Percentiles rank a stretch among this genome's conserved stretches.
phyloP scores from a whole-genome alignment of 805 yeast species.

The Saturnispora sanitii region DNA sequence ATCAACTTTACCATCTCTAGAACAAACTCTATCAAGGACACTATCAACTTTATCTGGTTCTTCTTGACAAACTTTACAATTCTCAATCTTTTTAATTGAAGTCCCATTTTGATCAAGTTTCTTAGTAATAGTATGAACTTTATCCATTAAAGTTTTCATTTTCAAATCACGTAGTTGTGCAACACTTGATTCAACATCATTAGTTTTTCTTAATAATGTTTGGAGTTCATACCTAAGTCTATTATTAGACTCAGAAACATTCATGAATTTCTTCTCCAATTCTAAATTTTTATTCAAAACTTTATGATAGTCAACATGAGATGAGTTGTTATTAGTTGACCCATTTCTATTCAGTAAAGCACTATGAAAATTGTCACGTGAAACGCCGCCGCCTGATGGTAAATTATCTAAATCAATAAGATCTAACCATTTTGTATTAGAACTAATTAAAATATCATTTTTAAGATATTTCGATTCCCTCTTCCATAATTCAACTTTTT shows the following conservation, averaged over 20 bases:
- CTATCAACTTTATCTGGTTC: not conserved
- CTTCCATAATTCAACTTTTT: slow-evolving; percentile 5
- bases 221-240: slow-evolving; percentile 58
- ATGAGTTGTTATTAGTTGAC: not conserved
- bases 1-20: slow-evolving; percentile 7
- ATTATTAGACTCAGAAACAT: slow-evolving; percentile 47
- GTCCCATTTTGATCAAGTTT: not conserved
- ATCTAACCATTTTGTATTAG: slow-evolving; percentile 7
- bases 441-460: slow-evolving; percentile 1
- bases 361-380: slow-evolving; percentile 2
- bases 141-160: slow-evolving; percentile 23
- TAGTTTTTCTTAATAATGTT: slow-evolving; percentile 46
- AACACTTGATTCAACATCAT: slow-evolving; percentile 55
- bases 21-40: slow-evolving; percentile 6
- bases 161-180: slow-evolving; percentile 28
- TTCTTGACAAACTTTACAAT: not conserved
- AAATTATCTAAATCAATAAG: not conserved
- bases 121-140: slow-evolving; percentile 9
- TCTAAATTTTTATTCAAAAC: slow-evolving; percentile 20
- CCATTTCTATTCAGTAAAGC: slow-evolving; percentile 3
- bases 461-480: slow-evolving; percentile 2
- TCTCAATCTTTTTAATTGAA: no score
- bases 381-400: not conserved
- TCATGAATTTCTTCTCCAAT: slow-evolving; percentile 32
- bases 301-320: slow-evolving; percentile 9